phyloP scores from a whole-genome alignment of 208 protist species.

The Leishmania tarentolae region DNA sequence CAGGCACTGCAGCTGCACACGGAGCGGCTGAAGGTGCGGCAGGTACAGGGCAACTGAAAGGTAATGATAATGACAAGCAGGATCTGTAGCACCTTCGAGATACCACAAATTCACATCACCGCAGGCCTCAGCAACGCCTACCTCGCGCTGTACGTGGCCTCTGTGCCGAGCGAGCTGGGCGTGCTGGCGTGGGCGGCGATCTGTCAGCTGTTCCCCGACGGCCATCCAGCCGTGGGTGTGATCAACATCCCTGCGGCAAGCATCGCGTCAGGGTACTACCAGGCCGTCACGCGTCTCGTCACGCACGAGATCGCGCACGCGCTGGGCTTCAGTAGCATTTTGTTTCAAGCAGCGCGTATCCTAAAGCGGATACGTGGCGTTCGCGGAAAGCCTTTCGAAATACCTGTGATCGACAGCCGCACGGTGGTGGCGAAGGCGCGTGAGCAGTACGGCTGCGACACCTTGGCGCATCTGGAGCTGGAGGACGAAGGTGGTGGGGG shows the following conservation, averaged over 20 bases:
- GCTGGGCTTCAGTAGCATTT: conserved; percentile 59
- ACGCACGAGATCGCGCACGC: conserved; percentile 88
- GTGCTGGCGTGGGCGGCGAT: conserved; percentile 46
- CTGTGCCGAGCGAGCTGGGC: conserved; percentile 23
- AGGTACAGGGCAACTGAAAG: conserved; percentile 11
- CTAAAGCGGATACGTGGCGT: conserved; percentile 7
- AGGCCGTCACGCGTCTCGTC: conserved; percentile 24
- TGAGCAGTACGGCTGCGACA: conserved; percentile 71
- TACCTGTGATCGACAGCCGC: conserved; percentile 33
- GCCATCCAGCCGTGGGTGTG: conserved; percentile 43
- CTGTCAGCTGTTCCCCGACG: conserved; percentile 31
- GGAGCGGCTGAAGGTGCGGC: conserved; percentile 54
- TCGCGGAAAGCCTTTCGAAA: conserved; percentile 38
- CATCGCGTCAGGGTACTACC: conserved; percentile 13
- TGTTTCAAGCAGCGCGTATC: conserved; percentile 23
- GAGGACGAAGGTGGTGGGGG: conserved; percentile 65
- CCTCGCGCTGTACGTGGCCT: conserved; percentile 70
- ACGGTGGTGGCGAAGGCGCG: conserved; percentile 38
- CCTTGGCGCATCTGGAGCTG: conserved; percentile 65
- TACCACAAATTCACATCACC: conserved; percentile 35
- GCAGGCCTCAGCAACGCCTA: conserved; percentile 45
- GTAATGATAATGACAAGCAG: conserved; percentile 6
- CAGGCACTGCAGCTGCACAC: conserved; percentile 50
- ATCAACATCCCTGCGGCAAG: conserved; percentile 50
- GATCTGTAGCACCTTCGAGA: background rate